phyloP scores from a whole-genome alignment of 805 yeast genomes.

The Kluyveromyces aestuarii region DNA sequence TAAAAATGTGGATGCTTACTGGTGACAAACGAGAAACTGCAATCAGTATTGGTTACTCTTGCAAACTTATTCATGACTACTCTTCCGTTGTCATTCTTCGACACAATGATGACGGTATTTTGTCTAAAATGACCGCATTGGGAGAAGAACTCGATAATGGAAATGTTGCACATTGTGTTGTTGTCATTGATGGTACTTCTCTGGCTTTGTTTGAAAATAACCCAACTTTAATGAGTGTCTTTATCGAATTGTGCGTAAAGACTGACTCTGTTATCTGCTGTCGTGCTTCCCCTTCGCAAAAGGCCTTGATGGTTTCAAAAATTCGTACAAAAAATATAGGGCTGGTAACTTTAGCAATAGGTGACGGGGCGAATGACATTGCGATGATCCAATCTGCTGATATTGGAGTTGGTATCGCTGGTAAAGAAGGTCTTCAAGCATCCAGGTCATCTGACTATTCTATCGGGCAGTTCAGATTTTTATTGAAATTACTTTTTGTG shows the following conservation, averaged over 20 bases:
- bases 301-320: constrained; percentile 76
- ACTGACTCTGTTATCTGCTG: constrained; percentile 91
- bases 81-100: constrained; percentile 75
- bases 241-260: constrained; percentile 75
- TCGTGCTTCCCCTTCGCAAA: constrained; percentile 95
- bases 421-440: constrained; percentile 94
- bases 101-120: constrained; percentile 46
- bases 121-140: constrained; percentile 65
- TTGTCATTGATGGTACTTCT: constrained; percentile 92
- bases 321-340: constrained; percentile 62
- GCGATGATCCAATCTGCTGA: constrained; percentile 99
- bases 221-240: constrained; percentile 58
- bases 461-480: constrained; percentile 84
- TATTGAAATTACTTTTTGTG: constrained; percentile 74
- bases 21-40: constrained; percentile 99
- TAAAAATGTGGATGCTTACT: constrained; percentile 95
- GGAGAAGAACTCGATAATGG: constrained; percentile 64
- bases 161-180: constrained; percentile 84
- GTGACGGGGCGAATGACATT: constrained; percentile 98
- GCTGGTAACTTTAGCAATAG: constrained; percentile 87
- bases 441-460: constrained; percentile 93
- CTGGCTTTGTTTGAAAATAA: constrained; percentile 65
- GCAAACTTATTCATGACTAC: constrained; percentile 85
- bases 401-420: constrained; percentile 95
- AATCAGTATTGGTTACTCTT: constrained; percentile 91